Evolutionary conservation across 164 flowering plant genomes (phyloP), one percentile per base, ranked within the genome.

Genomic region (Malania oleifera): DNA sequence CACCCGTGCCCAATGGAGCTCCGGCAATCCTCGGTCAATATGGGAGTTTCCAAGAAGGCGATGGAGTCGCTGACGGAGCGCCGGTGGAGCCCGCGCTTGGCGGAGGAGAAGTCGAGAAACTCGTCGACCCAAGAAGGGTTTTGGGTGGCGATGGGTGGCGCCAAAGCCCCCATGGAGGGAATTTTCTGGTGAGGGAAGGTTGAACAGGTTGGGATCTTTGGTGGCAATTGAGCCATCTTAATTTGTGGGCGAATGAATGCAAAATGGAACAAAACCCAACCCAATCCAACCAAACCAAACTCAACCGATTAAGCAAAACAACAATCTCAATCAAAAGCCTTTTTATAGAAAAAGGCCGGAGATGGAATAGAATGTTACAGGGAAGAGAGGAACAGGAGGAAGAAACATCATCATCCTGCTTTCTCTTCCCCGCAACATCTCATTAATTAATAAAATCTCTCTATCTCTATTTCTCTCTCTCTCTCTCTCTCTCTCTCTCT

Each of bases 141-240:
- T 31, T 60, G 65, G 1, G 44, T 8, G 41, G 44, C 12, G 47
- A 57, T 34, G 28, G 54, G 11, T 18, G 57, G 54, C 5, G 44
- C 23, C 41, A 71, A 38, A 25, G 28, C 59, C 8, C 65, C 71
- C 52, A 63, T 48, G 0, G 78, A 65, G 2, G 77, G 66, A 12
- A 61, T 38, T 38, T 62, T 82, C 26, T 83, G 86, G 70, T 81
- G 78, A 8, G 65, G 54, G 25, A 80, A 75, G 50, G 71, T 79
- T 23, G 83, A 65, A 89, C 91, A 83, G 71, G 53, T 80, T 22
- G 96, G 96, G 54, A 79, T 75, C 72, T 86, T 89, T 2, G 96
- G 96, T 46, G 96, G 96, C 58, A 89, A 72, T 27, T 89, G 87
- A 29, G 96, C 91, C 96, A 89, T 89, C 56, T 26, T 19, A 44